Percentiles rank a stretch among this genome's conserved stretches.
Evolutionary conservation across 352 stramenopile genomes (phyloP).

Genomic region (Sclerospora graminicola): DNA sequence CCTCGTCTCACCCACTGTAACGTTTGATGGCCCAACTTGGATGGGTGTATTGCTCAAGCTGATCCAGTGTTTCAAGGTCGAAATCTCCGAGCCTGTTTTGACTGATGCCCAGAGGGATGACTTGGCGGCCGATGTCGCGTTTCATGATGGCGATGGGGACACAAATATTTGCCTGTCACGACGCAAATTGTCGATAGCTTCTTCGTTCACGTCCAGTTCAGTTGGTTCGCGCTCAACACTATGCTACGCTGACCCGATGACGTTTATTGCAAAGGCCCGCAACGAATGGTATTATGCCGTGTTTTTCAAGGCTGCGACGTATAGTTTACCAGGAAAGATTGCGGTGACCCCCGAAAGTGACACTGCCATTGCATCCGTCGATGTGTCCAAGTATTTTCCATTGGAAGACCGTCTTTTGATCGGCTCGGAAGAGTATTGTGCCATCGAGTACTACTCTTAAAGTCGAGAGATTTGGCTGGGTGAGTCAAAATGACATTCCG

Average conservation of each 20-base stretch:
- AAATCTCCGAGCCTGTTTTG: conserved; percentile 10
- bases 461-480: conserved; percentile 36
- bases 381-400: conserved; percentile 51
- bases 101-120: too few relatives aligned
- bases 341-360: conserved; percentile 29
- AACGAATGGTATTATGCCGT: conserved; percentile 71
- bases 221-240: conserved; percentile 2
- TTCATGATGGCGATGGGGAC: too few relatives aligned
- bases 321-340: conserved; percentile 38
- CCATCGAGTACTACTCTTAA: conserved; percentile 24
- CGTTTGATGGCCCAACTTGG: conserved; percentile 36
- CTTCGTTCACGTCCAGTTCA: conserved; percentile 5
- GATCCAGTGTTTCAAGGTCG: conserved; percentile 34
- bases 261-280: conserved; percentile 16
- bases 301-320: conserved; percentile 46
- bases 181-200: too few relatives aligned
- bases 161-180: too few relatives aligned
- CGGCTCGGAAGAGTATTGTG: conserved; percentile 41
- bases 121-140: too few relatives aligned
- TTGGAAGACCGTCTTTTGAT: conserved; percentile 50
- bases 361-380: conserved; percentile 26
- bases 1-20: conserved; percentile 27
- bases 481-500: too few relatives aligned
- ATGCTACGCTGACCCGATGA: conserved; percentile 23
- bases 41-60: conserved; percentile 41